Base-by-base conservation (phyloP, 2,329 filamentous ascomycete species). In the Trichothecium sympodiale region DNA sequence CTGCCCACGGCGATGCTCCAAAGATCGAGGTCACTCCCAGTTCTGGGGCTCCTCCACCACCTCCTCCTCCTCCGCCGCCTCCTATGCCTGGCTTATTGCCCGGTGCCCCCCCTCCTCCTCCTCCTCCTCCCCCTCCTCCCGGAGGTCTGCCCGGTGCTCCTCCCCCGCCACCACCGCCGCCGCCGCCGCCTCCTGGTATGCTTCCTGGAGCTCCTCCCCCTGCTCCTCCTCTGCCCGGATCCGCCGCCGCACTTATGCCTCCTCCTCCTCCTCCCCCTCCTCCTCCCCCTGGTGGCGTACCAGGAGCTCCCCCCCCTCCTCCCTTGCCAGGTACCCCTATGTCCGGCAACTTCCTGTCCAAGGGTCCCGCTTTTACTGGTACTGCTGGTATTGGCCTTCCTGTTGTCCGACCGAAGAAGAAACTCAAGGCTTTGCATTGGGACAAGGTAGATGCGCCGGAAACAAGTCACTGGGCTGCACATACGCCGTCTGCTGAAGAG, bases 361-460 rank as follows among this genome's bases (percentile, higher is more conserved):
- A 80, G 44, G 67, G 75, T 45, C 67, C 71, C 23, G 65, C 67
- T 38, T 71, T 74, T 41, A 61, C 65, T 15, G 53, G 29, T 12
- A 4, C 69, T 12, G 62, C 76, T 9, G 72, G 75, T 7, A 67
- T 85, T 46, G 77, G 80, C 30, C 62, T 94, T 49, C 80, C 85
- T 26, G 83, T 87, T 41, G 84, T 87, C 35, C 71, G 89, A 48
- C 87, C 91, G 16, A 96, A 95, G 74, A 96, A 94, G 77, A 98
- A 96, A 70, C 85, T 98, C 59, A 98, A 98, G 76, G 89, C 89
- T 40, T 71, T 98, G 47, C 91, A 98, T 64, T 96, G 91, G 89
- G 91, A 98, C 62, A 96, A 96, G 67, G 86, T 98, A 37, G 91
- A 98, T 59, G 75, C 83, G 36, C 84, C 87, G 16, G 78, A 91